Evolutionary conservation across 164 flowering plant species (phyloP).

Genomic region (Kingdonia uniflora): DNA sequence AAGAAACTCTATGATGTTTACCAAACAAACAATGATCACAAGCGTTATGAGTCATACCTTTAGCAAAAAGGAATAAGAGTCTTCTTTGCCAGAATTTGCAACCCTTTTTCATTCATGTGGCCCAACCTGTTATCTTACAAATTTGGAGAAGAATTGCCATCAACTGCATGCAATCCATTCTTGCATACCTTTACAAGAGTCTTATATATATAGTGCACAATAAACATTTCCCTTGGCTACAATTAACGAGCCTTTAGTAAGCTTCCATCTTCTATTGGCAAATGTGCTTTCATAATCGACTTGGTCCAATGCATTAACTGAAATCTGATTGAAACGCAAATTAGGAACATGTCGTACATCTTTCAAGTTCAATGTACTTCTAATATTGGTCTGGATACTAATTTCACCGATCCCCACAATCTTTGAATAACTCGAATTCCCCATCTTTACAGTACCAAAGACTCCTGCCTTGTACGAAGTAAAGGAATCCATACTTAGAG

Average conservation of each 20-base stretch:
- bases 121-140: background rate
- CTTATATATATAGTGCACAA: background rate
- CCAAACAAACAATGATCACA: no score
- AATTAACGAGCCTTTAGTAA: background rate
- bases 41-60: background rate
- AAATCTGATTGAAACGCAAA: slow-evolving; percentile 1
- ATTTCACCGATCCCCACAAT: background rate
- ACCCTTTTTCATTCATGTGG: no score
- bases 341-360: no score
- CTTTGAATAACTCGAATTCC: no score
- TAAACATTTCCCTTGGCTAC: background rate
- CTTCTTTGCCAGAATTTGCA: no score
- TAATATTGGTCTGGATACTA: background rate
- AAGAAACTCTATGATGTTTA: no score
- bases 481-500: no score
- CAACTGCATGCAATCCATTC: no score
- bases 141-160: background rate
- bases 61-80: background rate
- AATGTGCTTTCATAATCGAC: no score
- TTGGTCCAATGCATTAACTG: background rate
- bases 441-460: no score
- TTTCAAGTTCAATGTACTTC: background rate
- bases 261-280: no score
- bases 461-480: no score
- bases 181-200: background rate